Base-by-base conservation (phyloP, 169 alveolate species). In the Babesia ovata region DNA sequence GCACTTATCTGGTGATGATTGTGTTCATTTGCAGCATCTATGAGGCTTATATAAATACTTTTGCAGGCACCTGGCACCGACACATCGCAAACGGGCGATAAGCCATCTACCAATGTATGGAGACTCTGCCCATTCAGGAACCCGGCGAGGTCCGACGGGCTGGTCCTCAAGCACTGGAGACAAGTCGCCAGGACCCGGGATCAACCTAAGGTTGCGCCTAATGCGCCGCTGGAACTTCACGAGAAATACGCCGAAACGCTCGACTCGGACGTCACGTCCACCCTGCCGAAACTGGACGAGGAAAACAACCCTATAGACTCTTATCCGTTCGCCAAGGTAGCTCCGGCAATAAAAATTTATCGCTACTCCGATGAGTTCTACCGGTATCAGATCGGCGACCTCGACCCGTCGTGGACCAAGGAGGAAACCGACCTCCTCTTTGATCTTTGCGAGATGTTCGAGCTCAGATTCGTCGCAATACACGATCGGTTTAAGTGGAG, bases 401-500 rank as follows among this genome's bases (percentile, higher is more conserved):
- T 83, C 52, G 85, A 81, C 50, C 88, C 88, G 28, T 33, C 85
- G 56, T 92, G 96, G 96, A 83, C 94, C 21, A 91, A 91, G 75
- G 96, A 91, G 57, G 96, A 92, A 66, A 92, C 96, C 17, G 93
- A 81, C 72, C 67, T 88, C 86, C 67, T 92, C 39, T 91, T 92
- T 65, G 93, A 92, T 56, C 79, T 92, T n/a, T 92, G 95, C 53
- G 94, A 88, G 69, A 92, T 86, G 81, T 92, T 88, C 69, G 96
- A 92, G 65, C 86, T 92, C 39, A 79, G 93, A 33, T 92, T 92
- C 57, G 77, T 92, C 58, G 86, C 91, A 26, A 87, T 92, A 36
- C 91, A 92, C 60, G 96, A 92, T 82, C 83, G 91, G 48, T 86
- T 86, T 63, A 89, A 90, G 79, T 58, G 70, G 76, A 73, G 90